Conservation (phyloP, 352 stramenopile species). For the Phytophthora aleatoria region DNA sequence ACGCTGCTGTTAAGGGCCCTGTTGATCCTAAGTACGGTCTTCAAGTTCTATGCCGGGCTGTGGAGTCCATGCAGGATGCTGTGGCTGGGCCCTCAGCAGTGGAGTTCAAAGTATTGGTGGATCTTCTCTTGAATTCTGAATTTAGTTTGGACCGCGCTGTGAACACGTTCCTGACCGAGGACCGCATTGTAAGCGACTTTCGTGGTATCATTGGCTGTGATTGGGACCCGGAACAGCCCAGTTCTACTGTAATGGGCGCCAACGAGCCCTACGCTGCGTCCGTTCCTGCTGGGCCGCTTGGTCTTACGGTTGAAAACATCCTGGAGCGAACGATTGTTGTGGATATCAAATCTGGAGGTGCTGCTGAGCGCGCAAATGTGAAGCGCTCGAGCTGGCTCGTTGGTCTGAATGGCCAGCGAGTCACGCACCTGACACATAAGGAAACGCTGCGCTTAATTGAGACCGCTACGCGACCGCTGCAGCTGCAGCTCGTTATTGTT, state of each 20-base stretch:
- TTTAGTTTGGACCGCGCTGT: constrained; percentile 84
- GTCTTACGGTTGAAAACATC: constrained; percentile 90
- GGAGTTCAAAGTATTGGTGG: constrained; percentile 77
- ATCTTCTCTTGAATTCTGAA: constrained; percentile 74
- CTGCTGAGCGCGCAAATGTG: constrained; percentile 75
- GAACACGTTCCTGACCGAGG: constrained; percentile 84
- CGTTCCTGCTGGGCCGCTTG: constrained; percentile 81
- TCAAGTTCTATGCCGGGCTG: constrained; percentile 70
- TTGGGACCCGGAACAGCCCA: constrained; percentile 60
- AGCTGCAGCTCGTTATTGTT: constrained; percentile 76
- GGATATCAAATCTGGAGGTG: constrained; percentile 83
- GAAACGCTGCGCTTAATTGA: constrained; percentile 88
- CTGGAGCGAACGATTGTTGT: constrained; percentile 89
- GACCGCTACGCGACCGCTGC: constrained; percentile 66
- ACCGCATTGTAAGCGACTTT: constrained; percentile 82
- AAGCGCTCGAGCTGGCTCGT: constrained; percentile 87
- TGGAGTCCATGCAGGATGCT: constrained; percentile 84
- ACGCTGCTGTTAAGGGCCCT: constrained; percentile 23
- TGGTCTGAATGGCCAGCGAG: constrained; percentile 69
- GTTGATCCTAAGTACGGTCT: constrained; percentile 80
- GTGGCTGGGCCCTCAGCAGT: constrained; percentile 55
- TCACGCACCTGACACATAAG: constrained; percentile 86
- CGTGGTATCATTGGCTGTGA: constrained; percentile 71
- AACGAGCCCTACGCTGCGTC: constrained; percentile 63
- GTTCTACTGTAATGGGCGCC: constrained; percentile 50